Conservation (phyloP, 768 basidiomycete species). For the Coprinopsis marcescibilis region DNA sequence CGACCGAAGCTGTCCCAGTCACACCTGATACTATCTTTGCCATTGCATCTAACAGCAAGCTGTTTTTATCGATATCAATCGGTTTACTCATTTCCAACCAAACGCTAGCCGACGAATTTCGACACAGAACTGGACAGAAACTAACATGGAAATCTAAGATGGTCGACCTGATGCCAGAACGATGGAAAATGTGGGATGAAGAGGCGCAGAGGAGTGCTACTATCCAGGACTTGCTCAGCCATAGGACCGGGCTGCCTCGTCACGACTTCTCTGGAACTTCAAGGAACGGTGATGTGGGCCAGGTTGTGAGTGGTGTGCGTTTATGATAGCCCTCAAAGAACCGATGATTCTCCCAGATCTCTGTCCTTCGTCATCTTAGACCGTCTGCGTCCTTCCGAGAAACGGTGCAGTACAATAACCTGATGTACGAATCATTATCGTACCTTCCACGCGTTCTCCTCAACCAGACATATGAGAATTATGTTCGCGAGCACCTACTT, state of each 20-base stretch:
- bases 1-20: conserved; percentile 23
- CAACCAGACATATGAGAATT: conserved; percentile 35
- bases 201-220: conserved; percentile 28
- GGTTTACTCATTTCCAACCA: conserved; percentile 35
- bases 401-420: conserved; percentile 41
- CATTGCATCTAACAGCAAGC: conserved; percentile 40
- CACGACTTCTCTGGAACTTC: conserved; percentile 33
- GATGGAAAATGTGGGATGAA: conserved; percentile 33
- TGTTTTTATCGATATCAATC: conserved; percentile 32
- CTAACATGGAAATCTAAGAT: conserved; percentile 35
- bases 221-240: conserved; percentile 37
- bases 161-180: conserved; percentile 29
- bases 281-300: conserved; percentile 25
- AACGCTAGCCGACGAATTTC: conserved; percentile 23
- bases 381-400: conserved; percentile 36
- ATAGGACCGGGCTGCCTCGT: conserved; percentile 40
- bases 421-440: conserved; percentile 39
- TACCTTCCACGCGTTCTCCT: conserved; percentile 33
- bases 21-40: conserved; percentile 40
- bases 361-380: conserved; percentile 29
- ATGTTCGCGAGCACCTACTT: conserved; percentile 33
- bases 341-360: too few relatives aligned
- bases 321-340: too few relatives aligned
- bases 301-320: conserved; percentile 25
- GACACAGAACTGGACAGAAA: conserved; percentile 13